phyloP scores from a whole-genome alignment of 2,329 filamentous ascomycete genomes.

The Aspergillaceae sp. region DNA sequence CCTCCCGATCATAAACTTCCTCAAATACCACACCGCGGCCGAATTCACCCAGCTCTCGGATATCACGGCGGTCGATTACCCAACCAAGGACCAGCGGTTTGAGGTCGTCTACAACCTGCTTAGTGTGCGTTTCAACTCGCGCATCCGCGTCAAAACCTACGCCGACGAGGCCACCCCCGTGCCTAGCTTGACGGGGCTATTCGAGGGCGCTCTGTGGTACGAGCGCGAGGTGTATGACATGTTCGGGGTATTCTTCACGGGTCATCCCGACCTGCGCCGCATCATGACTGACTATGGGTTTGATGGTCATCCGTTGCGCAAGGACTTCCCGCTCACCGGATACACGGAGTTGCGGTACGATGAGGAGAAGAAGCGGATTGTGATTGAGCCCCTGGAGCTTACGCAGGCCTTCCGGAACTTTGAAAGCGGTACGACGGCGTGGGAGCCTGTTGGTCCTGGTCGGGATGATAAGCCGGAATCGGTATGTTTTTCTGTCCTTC shows the following conservation, averaged over 20 bases:
- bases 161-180: slow-evolving; percentile 92
- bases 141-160: slow-evolving; percentile 97
- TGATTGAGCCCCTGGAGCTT: slow-evolving; percentile 93
- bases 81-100: slow-evolving; percentile 89
- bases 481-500: slow-evolving; percentile 32
- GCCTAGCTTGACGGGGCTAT: slow-evolving; percentile 75
- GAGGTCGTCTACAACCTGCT: slow-evolving; percentile 97
- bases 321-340: slow-evolving; percentile 95
- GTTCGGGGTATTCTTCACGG: slow-evolving; percentile 93
- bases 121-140: slow-evolving; percentile 89
- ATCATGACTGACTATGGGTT: slow-evolving; percentile 99
- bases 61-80: slow-evolving; percentile 92
- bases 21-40: slow-evolving; percentile 95
- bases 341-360: slow-evolving; percentile 98
- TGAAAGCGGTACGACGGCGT: slow-evolving; percentile 70
- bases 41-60: slow-evolving; percentile 92
- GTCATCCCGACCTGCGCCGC: slow-evolving; percentile 86
- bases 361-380: slow-evolving; percentile 99
- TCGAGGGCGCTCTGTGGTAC: slow-evolving; percentile 97
- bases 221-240: slow-evolving; percentile 97
- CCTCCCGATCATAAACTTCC: slow-evolving; percentile 83
- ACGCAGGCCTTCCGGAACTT: slow-evolving; percentile 99
- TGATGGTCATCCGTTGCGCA: slow-evolving; percentile 91
- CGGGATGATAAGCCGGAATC: slow-evolving; percentile 68
- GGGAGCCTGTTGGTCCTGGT: slow-evolving; percentile 64